Percentiles rank a stretch among this genome's conserved stretches.
phyloP scores from a whole-genome alignment of 257 asterid genomes.

The Jasminum sambac region DNA sequence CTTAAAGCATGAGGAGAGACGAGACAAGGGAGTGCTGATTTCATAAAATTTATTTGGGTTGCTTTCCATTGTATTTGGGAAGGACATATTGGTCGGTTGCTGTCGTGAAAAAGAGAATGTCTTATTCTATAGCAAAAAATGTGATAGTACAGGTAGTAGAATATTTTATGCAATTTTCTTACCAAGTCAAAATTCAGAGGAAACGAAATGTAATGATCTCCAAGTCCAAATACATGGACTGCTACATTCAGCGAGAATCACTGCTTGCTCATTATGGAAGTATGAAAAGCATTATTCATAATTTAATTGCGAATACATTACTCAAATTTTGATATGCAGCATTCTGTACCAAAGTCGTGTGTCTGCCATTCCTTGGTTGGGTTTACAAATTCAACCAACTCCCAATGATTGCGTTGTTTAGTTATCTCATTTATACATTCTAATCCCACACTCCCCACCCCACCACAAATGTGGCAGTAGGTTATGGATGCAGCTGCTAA shows the following conservation, averaged over 20 bases:
- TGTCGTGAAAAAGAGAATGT: neutral
- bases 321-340: neutral
- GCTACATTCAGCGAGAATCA: too few relatives aligned
- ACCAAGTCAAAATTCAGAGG: too few relatives aligned
- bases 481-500: slow-evolving; percentile 81
- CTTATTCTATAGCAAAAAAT: neutral
- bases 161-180: too few relatives aligned
- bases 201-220: too few relatives aligned
- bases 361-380: neutral
- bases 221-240: too few relatives aligned
- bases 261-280: too few relatives aligned
- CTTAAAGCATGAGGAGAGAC: neutral
- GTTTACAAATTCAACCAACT: neutral
- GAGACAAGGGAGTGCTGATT: neutral
- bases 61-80: neutral
- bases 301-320: neutral
- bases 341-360: neutral
- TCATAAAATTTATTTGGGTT: neutral
- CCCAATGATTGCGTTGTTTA: neutral
- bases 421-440: neutral
- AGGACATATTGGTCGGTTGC: neutral
- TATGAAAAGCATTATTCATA: too few relatives aligned
- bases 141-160: too few relatives aligned
- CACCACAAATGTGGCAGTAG: slow-evolving; percentile 28
- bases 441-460: neutral